Base-by-base conservation (phyloP, 2,329 filamentous ascomycete genomes). In the Sporothrix schenckii region DNA sequence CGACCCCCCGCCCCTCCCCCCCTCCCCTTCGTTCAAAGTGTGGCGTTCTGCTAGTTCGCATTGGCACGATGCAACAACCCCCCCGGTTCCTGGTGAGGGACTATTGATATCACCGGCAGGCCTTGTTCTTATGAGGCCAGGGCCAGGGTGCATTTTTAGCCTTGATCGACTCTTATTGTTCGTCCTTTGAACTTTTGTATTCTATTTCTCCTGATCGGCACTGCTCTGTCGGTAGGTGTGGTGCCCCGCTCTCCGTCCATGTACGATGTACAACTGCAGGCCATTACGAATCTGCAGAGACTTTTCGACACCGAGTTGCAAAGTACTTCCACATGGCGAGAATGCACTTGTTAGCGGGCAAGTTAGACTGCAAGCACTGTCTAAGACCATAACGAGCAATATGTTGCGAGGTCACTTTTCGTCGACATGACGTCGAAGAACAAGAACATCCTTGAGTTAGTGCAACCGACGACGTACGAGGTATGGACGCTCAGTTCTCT, bases 31-130 rank as follows among this genome's bases (percentile, higher is more conserved):
- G 16, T 66, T 50, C 61, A 66, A 39, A 66, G 61, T 66, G 61
- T 66, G 61, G 61, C 61, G 61, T 52, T 44, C 10, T 66, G 61
- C 61, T 66, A 66, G 61, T 39, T 27, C 60, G 44, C 41, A 21
- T 65, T 65, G 41, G 60, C 60, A 44, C 34, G 56, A 61, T 60
- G 56, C 56, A 41, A 60, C 56, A 21, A 41, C 30, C 56, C 54
- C 54, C 56, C 41, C 27, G 49, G 49, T 1, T 10, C 49, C 39
- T 39, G 39, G 39, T 16, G 39, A 39, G 58, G 58, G 58, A 27
- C 58, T 47, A 47, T 63, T 63, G 58, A 27, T 63, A 27, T 47
- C 58, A 47, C 39, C 39, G 58, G 58, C 58, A 63, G 39, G 47
- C n/a, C 58, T 14, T 47, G 13, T 11, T 63, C 39, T 24, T 63